Evolutionary conservation across 768 basidiomycete genomes (phyloP).

Genomic region (Polyporus arcularius): DNA sequence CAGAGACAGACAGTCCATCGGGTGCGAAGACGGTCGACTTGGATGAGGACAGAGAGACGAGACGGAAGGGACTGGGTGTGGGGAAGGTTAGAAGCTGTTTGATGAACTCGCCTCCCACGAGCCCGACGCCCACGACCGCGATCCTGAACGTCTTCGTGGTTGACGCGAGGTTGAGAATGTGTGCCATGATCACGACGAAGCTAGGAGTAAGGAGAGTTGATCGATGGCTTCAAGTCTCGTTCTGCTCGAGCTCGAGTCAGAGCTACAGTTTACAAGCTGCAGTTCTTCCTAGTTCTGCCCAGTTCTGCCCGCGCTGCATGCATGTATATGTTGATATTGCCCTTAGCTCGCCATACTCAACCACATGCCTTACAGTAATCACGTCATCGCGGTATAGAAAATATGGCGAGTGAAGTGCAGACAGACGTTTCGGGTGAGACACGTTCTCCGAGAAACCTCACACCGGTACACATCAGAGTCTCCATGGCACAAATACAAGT

Average conservation of each 20-base stretch:
- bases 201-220: not conserved
- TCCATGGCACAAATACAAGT: conserved; percentile 11
- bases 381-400: too few relatives aligned
- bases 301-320: not conserved
- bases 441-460: too few relatives aligned
- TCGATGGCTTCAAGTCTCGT: not conserved
- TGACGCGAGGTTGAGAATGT: conserved; percentile 14
- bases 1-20: conserved; percentile 42
- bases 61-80: conserved; percentile 53
- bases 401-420: too few relatives aligned
- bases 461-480: not conserved
- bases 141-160: conserved; percentile 42
- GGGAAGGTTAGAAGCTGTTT: conserved; percentile 74
- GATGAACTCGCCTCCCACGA: conserved; percentile 89
- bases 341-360: too few relatives aligned
- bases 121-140: conserved; percentile 88
- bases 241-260: not conserved
- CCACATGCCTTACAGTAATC: too few relatives aligned
- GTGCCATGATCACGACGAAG: conserved; percentile 8
- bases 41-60: conserved; percentile 73
- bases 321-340: too few relatives aligned
- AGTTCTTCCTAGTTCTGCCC: not conserved
- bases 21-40: conserved; percentile 57
- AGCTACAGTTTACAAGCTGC: not conserved
- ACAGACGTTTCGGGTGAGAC: too few relatives aligned